Conservation (phyloP, 2,329 filamentous ascomycete species). For the Cladosporium colombiae region DNA sequence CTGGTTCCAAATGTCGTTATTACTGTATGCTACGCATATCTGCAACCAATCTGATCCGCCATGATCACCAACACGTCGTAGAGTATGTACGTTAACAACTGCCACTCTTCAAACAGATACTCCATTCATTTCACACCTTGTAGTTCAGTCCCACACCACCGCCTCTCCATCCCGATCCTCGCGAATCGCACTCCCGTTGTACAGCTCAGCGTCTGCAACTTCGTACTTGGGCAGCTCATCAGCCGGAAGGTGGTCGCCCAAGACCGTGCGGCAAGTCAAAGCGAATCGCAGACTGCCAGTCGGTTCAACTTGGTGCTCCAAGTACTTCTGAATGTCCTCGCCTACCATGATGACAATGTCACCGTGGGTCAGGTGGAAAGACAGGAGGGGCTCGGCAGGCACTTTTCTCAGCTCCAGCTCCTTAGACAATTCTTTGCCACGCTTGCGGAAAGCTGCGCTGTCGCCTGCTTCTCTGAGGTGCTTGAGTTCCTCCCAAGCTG, state of each 20-base stretch:
- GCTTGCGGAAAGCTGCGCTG: slow-evolving; percentile 9
- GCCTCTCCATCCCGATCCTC: slow-evolving; percentile 11
- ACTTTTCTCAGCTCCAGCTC: slow-evolving; percentile 40
- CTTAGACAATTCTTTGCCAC: slow-evolving; percentile 38
- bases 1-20: neutral
- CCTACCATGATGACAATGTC: slow-evolving; percentile 68
- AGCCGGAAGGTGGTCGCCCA: slow-evolving; percentile 45
- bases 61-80: neutral
- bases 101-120: neutral
- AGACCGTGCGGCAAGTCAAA: slow-evolving; percentile 57
- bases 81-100: neutral
- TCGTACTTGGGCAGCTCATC: slow-evolving; percentile 43
- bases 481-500: slow-evolving; percentile 36
- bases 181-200: slow-evolving; percentile 37
- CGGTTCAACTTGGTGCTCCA: slow-evolving; percentile 60
- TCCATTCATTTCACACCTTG: neutral
- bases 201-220: slow-evolving; percentile 39
- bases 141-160: slow-evolving; percentile 7
- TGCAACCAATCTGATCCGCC: neutral
- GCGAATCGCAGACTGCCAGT: slow-evolving; percentile 57
- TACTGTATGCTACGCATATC: neutral
- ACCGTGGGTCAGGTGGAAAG: slow-evolving; percentile 58
- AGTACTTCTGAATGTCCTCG: slow-evolving; percentile 57
- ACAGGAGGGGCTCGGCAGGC: slow-evolving; percentile 41
- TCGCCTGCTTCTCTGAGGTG: slow-evolving; percentile 19